These are phyloP conservation scores for Stemphylium vesicarium DNA, from an alignment of 2,329 filamentous ascomycete species.

Conservation along the genomic window DNA sequence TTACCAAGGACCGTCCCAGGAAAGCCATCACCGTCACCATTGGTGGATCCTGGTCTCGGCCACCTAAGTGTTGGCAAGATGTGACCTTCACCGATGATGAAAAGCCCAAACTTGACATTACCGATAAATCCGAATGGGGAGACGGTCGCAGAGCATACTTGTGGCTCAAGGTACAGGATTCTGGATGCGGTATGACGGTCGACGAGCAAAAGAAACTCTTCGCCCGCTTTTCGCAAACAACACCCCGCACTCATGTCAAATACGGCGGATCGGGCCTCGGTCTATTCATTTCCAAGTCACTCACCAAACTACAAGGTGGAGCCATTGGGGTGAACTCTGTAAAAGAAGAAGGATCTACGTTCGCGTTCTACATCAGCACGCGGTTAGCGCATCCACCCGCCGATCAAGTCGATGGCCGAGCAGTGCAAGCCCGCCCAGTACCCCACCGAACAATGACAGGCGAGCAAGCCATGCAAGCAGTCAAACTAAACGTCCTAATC, in stretches of 20 bases:
- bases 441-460: constrained; percentile 17
- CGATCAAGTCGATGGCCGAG: constrained; percentile 1
- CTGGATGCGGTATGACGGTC: constrained; percentile 48
- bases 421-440: constrained; percentile 9
- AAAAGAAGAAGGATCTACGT: constrained; percentile 44
- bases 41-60: constrained; percentile 36
- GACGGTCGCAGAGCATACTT: constrained; percentile 44
- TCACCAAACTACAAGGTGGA: constrained; percentile 45
- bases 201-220: constrained; percentile 47
- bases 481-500: constrained; percentile 35
- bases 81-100: constrained; percentile 25
- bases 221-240: constrained; percentile 39
- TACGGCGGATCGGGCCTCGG: constrained; percentile 54
- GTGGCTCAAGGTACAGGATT: constrained; percentile 47
- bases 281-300: constrained; percentile 51
- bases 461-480: constrained; percentile 29
- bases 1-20: constrained; percentile 44
- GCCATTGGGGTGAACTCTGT: constrained; percentile 51
- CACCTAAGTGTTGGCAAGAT: constrained; percentile 21
- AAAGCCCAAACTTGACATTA: constrained; percentile 5
- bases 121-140: constrained; percentile 36
- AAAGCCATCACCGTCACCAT: constrained; percentile 48
- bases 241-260: constrained; percentile 40
- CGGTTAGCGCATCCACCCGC: constrained; percentile 24
- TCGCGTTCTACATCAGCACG: constrained; percentile 51